These are phyloP conservation scores for Tolypocladium tropicale DNA, from an alignment of 2,329 filamentous ascomycete species.

Conservation along the genomic window DNA sequence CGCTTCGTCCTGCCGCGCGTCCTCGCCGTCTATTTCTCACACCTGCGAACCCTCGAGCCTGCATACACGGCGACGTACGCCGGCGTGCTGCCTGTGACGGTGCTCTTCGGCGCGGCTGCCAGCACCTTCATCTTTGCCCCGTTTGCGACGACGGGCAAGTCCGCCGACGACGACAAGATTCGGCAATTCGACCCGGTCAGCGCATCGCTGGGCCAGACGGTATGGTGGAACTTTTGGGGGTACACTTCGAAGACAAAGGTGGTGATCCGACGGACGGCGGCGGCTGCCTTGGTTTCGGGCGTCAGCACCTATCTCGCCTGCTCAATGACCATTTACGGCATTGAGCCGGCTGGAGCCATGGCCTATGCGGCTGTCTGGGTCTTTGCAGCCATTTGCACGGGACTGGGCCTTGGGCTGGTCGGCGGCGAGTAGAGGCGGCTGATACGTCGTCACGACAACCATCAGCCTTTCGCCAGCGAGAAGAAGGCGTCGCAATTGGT, in stretches of 20 bases:
- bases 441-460: not conserved
- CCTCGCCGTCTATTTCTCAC: slow-evolving; percentile 67
- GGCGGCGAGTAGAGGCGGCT: slow-evolving; percentile 25
- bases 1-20: slow-evolving; percentile 59
- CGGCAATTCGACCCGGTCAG: slow-evolving; percentile 51
- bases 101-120: slow-evolving; percentile 57
- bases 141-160: slow-evolving; percentile 42
- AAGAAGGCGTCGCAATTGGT: not conserved
- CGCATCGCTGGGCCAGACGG: slow-evolving; percentile 58
- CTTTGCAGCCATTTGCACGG: slow-evolving; percentile 49
- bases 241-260: slow-evolving; percentile 53
- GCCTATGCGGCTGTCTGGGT: slow-evolving; percentile 70
- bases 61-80: slow-evolving; percentile 55
- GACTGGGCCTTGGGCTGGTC: slow-evolving; percentile 42
- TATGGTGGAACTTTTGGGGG: slow-evolving; percentile 65
- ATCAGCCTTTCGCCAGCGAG: not conserved
- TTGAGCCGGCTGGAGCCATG: slow-evolving; percentile 58
- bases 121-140: slow-evolving; percentile 71
- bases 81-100: slow-evolving; percentile 48
- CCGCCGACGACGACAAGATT: slow-evolving; percentile 36
- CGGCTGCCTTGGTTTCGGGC: slow-evolving; percentile 46
- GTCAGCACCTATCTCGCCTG: slow-evolving; percentile 54
- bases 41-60: slow-evolving; percentile 56
- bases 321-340: slow-evolving; percentile 55
- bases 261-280: slow-evolving; percentile 52